Evolutionary conservation across 139 green algal species (phyloP).

Genomic region (Gonium pectorale): DNA sequence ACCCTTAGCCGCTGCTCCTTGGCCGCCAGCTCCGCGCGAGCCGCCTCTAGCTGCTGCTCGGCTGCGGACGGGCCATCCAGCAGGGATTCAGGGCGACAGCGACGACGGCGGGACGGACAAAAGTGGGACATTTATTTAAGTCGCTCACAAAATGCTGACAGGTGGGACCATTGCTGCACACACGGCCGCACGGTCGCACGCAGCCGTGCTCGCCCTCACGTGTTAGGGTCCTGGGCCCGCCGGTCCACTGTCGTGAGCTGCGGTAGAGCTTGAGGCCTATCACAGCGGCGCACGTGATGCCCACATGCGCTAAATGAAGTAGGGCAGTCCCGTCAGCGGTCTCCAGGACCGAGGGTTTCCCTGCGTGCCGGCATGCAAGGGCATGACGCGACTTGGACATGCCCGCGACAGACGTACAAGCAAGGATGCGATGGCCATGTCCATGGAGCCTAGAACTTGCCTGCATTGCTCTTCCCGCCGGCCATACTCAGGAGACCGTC

Average conservation of each 20-base stretch:
- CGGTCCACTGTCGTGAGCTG: neutral
- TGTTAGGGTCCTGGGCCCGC: too few relatives aligned
- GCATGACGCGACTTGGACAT: neutral
- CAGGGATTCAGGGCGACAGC: too few relatives aligned
- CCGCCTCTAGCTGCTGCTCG: constrained; percentile 3
- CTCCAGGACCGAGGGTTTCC: neutral
- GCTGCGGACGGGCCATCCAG: neutral
- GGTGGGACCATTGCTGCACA: too few relatives aligned
- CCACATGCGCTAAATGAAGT: neutral
- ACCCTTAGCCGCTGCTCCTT: constrained; percentile 25
- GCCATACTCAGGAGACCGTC: neutral
- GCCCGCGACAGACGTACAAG: neutral
- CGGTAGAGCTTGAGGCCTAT: constrained; percentile 26
- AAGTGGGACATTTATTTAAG: too few relatives aligned
- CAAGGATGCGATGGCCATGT: neutral
- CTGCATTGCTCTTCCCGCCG: too few relatives aligned
- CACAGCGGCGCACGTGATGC: constrained; percentile 13
- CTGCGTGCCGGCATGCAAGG: too few relatives aligned
- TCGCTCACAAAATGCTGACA: too few relatives aligned
- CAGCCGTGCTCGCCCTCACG: too few relatives aligned
- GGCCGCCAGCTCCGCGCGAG: neutral
- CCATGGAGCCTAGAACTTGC: neutral
- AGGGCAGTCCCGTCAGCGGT: neutral
- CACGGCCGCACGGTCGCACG: too few relatives aligned
- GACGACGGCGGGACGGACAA: too few relatives aligned